Conservation (phyloP, 352 stramenopile species). For the Globisporangium nagaii region DNA sequence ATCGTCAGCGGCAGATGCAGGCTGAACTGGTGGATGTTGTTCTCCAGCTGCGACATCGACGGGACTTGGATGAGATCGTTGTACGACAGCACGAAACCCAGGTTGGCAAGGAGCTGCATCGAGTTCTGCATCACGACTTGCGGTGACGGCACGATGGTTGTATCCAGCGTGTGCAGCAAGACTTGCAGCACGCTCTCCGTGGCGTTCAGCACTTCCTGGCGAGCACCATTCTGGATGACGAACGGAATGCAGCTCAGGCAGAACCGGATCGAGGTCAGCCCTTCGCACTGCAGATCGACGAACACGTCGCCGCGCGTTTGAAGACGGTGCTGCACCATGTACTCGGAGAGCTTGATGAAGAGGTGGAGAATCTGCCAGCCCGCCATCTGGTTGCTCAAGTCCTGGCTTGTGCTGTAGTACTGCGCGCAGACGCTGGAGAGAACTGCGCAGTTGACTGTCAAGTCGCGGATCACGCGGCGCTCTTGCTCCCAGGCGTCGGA, state of each 20-base stretch:
- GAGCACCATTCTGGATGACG: slow-evolving; percentile 43
- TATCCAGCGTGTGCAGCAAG: slow-evolving; percentile 53
- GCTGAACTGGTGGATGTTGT: slow-evolving; percentile 70
- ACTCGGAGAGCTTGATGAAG: slow-evolving; percentile 58
- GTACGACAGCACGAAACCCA: slow-evolving; percentile 63
- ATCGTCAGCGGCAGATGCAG: slow-evolving; percentile 62
- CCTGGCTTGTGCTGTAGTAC: slow-evolving; percentile 49
- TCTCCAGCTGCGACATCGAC: slow-evolving; percentile 64
- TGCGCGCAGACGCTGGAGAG: slow-evolving; percentile 57
- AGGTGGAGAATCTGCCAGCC: slow-evolving; percentile 60
- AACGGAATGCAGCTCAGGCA: slow-evolving; percentile 61
- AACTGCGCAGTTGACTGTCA: slow-evolving; percentile 51
- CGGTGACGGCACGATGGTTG: slow-evolving; percentile 57
- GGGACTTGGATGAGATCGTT: slow-evolving; percentile 60
- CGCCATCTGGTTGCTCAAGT: slow-evolving; percentile 52
- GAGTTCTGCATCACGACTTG: slow-evolving; percentile 58
- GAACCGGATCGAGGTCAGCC: slow-evolving; percentile 50
- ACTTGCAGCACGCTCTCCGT: slow-evolving; percentile 48
- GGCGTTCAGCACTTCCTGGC: slow-evolving; percentile 44
- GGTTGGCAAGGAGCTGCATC: slow-evolving; percentile 58
- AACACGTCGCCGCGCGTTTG: slow-evolving; percentile 50
- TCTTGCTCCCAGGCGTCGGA: slow-evolving; percentile 48
- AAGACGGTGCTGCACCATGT: slow-evolving; percentile 50
- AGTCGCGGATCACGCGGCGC: slow-evolving; percentile 42
- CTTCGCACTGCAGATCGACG: slow-evolving; percentile 58